Conservation (phyloP, 2,329 filamentous ascomycete species). For the Apiospora malaysiana region DNA sequence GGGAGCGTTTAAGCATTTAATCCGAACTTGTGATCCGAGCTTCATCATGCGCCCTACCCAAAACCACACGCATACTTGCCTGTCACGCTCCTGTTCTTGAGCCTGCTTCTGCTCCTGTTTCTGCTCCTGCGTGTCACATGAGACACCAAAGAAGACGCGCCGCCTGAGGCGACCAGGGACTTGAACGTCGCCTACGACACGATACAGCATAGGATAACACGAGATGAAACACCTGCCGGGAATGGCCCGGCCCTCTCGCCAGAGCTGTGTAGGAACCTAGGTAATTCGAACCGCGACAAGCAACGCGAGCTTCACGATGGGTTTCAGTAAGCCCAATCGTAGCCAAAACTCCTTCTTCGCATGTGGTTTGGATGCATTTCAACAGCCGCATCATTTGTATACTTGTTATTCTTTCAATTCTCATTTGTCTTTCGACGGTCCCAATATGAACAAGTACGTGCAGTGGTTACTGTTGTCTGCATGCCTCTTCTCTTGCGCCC, state of each 20-base stretch:
- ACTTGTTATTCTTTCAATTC: too few species aligned
- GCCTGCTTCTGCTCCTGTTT: neutral
- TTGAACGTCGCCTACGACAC: neutral
- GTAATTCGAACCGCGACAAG: neutral
- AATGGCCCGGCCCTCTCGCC: neutral
- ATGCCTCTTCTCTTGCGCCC: neutral
- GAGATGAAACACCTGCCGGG: neutral
- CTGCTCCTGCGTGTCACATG: neutral
- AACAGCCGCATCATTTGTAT: neutral
- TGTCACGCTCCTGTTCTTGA: neutral
- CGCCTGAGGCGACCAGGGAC: neutral
- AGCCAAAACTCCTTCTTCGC: too few species aligned
- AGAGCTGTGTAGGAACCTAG: neutral
- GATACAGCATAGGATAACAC: neutral
- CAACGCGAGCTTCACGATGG: neutral
- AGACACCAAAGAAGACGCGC: neutral
- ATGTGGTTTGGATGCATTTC: neutral
- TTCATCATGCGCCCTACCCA: neutral
- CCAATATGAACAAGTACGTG: neutral
- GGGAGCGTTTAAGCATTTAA: neutral
- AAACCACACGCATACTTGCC: neutral
- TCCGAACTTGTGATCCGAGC: constrained; percentile 5
- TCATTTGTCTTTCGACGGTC: neutral
- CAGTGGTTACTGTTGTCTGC: neutral
- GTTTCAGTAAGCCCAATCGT: neutral